These are phyloP conservation scores for Scedosporium aurantiacum DNA, from an alignment of 2,329 filamentous ascomycete species.

Conservation along the genomic window DNA sequence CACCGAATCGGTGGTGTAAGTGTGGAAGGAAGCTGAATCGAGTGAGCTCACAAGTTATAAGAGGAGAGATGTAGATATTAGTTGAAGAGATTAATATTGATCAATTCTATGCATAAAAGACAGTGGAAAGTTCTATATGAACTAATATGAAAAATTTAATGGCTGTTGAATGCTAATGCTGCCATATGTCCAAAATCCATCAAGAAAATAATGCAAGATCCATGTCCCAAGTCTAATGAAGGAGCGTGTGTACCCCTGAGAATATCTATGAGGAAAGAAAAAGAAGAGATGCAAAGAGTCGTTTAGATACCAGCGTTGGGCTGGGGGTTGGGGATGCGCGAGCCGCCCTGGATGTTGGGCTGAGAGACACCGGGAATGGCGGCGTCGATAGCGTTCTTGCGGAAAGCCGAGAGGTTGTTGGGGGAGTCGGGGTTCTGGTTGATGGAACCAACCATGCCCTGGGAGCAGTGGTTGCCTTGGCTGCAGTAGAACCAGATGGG, in stretches of 20 bases:
- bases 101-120: too few species aligned
- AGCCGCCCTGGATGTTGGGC: slow-evolving; percentile 22
- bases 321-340: slow-evolving; percentile 29
- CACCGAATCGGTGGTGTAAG: background rate
- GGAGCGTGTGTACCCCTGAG: background rate
- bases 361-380: slow-evolving; percentile 19
- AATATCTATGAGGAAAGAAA: background rate
- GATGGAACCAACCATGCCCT: slow-evolving; percentile 37
- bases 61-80: too few species aligned
- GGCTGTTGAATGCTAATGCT: too few species aligned
- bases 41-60: background rate
- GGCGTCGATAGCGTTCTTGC: slow-evolving; percentile 18
- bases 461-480: slow-evolving; percentile 32
- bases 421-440: slow-evolving; percentile 33
- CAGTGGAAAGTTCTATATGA: too few species aligned
- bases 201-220: too few species aligned
- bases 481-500: slow-evolving; percentile 57
- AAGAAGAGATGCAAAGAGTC: background rate
- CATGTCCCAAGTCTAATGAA: too few species aligned
- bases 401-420: slow-evolving; percentile 26
- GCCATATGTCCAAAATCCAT: too few species aligned
- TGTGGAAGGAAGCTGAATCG: background rate
- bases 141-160: too few species aligned
- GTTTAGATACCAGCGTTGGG: slow-evolving; percentile 24
- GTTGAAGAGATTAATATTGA: too few species aligned